A percentile compares a stretch with the other conserved stretches of the same genome.
phyloP scores from a whole-genome alignment of 805 yeast species.

The Monosporozyma siamensis region DNA sequence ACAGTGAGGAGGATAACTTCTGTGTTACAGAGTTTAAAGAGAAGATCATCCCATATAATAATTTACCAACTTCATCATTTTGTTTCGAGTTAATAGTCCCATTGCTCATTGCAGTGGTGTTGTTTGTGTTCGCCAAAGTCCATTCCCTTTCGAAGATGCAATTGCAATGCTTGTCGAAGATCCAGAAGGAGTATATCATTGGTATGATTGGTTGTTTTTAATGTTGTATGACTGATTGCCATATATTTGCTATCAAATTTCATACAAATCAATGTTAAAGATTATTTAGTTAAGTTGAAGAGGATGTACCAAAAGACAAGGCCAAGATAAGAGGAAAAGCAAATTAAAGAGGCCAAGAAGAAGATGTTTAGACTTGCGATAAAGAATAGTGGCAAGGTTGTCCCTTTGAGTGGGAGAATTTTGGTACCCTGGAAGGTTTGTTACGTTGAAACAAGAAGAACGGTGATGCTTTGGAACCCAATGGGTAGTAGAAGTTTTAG shows the following conservation, averaged over 20 bases:
- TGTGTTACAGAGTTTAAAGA: constrained; percentile 69
- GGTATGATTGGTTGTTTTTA: not conserved
- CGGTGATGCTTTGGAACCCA: too few relatives aligned
- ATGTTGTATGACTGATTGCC: not conserved
- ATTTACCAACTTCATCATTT: constrained; percentile 63
- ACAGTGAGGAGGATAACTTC: constrained; percentile 30
- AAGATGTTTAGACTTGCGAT: not conserved
- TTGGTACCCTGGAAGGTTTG: too few relatives aligned
- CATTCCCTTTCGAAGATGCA: constrained; percentile 79
- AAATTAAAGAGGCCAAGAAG: not conserved
- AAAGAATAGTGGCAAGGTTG: not conserved
- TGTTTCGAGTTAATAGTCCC: constrained; percentile 44
- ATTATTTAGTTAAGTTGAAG: too few relatives aligned
- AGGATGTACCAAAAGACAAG: too few relatives aligned
- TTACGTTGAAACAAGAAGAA: too few relatives aligned
- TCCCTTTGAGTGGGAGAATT: not conserved
- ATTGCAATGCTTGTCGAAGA: constrained; percentile 86
- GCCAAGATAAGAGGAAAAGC: too few relatives aligned
- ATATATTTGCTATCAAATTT: too few relatives aligned
- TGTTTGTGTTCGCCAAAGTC: constrained; percentile 30
- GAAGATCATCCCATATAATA: constrained; percentile 76
- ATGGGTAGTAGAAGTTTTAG: too few relatives aligned
- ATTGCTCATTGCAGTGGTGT: not conserved
- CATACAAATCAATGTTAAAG: too few relatives aligned
- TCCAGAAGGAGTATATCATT: constrained; percentile 69